A percentile compares a stretch with the other conserved stretches of the same genome.
Conservation (phyloP, 495 filamentous ascomycete species). For the Schizothecium vesticola region DNA sequence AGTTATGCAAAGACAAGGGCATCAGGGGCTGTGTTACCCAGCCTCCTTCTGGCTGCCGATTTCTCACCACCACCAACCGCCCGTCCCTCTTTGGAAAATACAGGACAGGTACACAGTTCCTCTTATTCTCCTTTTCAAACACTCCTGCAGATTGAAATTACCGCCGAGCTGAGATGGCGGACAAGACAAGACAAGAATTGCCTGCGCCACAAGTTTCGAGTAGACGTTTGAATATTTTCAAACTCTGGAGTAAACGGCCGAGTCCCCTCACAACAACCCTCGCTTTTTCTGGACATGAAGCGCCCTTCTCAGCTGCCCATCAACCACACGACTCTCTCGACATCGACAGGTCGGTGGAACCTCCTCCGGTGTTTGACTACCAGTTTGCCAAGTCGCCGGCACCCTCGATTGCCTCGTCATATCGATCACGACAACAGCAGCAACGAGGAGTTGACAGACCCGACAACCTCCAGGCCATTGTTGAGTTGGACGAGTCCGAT, state of each 20-base stretch:
- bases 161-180: neutral
- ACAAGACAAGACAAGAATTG: neutral
- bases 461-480: neutral
- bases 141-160: neutral
- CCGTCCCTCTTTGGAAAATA: neutral
- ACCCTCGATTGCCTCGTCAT: neutral
- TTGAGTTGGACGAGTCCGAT: neutral
- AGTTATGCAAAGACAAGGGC: neutral
- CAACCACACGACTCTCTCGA: neutral
- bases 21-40: neutral
- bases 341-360: neutral
- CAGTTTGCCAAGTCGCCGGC: slow-evolving; percentile 5
- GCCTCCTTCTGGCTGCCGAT: neutral
- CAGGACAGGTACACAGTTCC: neutral
- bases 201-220: neutral
- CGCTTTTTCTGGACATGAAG: neutral
- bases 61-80: neutral
- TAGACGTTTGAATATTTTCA: neutral
- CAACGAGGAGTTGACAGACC: neutral
- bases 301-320: neutral
- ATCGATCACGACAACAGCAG: neutral
- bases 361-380: neutral
- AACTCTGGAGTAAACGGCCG: neutral
- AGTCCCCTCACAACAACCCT: neutral
- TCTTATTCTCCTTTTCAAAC: neutral